A percentile compares a stretch with the other conserved stretches of the same genome.
phyloP scores from a whole-genome alignment of 139 green algal species.

The Chlamydomonas sp. region DNA sequence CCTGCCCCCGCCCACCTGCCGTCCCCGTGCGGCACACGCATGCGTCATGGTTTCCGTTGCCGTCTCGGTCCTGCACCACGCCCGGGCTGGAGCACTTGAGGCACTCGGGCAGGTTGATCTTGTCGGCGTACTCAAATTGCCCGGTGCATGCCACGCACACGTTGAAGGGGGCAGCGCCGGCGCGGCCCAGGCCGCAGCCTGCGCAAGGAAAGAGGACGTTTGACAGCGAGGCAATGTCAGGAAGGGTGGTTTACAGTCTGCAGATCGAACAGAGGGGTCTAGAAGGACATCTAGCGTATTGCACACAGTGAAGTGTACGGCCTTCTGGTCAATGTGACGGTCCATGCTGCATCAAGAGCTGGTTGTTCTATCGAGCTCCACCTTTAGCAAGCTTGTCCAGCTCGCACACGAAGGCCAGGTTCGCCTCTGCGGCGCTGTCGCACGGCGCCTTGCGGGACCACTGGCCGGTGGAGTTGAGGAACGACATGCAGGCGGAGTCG shows the following conservation, averaged over 20 bases:
- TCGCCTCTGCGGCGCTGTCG: neutral
- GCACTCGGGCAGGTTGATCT: neutral
- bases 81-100: neutral
- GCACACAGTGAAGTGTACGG: no score
- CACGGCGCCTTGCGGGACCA: neutral
- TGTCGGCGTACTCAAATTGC: neutral
- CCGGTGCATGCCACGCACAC: neutral
- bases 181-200: neutral
- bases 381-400: neutral
- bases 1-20: neutral
- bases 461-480: neutral
- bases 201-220: neutral
- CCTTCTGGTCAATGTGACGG: no score
- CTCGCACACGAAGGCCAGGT: constrained; percentile 8
- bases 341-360: no score
- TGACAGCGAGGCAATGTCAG: no score
- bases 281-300: no score
- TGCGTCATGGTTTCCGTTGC: neutral
- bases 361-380: no score
- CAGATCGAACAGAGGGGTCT: no score
- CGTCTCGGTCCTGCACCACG: neutral
- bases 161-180: neutral
- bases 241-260: no score
- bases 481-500: neutral
- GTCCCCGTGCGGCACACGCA: constrained; percentile 4